Evolutionary conservation across 805 yeast species (phyloP), one percentile per base, ranked within the genome.

Genomic region (Grigorovia humatica): DNA sequence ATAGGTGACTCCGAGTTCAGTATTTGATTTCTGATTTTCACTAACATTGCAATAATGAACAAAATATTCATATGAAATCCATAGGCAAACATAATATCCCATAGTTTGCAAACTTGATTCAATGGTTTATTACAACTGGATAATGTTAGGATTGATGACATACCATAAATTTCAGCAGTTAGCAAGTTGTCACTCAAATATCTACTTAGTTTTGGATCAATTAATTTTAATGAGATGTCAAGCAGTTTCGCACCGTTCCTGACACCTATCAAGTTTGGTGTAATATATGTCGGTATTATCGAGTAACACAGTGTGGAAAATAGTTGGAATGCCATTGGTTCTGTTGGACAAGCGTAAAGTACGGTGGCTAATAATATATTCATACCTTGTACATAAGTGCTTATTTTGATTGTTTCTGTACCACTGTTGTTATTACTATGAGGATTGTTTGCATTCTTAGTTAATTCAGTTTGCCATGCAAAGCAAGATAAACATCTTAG

Each of bases 81-180:
- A 60, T 87, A 89, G 3, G 96, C 95, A 67, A 89, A 85, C 59
- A 88, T 69, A 57, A 89, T 85, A 65, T 89, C 97, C 97, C 97
- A 89, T 17, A 89, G 72, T 52, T 81, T 78, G 42, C 89, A 68
- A 1, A 86, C 85, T 55, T 89, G 88, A 35, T 72, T 70, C 46
- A 90, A 70, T 0, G 96, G 90, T 9, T 95, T 95, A 6, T 95
- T 88, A 59, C 96, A 87, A 2, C 96, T 91, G 51, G 90, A 81
- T 47, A 90, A 70, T 0, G 97, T 89, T 56, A 90, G 69, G 0
- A 88, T 85, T 0, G 90, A 81, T 4, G 89, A 86, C 57, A 89
- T 82, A 0, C 95, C 96, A 64, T 89, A 89, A 27, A 89, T 80
- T 60, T 88, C 89, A 0, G 96, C 90, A 29, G 85, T 82, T 50